Conservation (phyloP, 1,284 basidiomycete genomes). For the Paramarasmius palmivorus region DNA sequence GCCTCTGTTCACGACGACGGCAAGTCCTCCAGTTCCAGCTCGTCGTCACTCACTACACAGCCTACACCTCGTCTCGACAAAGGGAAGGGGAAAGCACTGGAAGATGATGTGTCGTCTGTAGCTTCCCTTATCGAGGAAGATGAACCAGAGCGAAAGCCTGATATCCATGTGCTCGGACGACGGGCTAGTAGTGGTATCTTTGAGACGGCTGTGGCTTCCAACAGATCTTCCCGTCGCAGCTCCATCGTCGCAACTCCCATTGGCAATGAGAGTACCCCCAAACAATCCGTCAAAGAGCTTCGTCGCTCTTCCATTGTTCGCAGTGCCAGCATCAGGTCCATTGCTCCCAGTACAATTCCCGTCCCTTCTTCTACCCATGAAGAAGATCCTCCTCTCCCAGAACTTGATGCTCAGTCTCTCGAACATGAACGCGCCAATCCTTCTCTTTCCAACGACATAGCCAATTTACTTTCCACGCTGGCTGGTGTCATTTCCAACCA, state of each 20-base stretch:
- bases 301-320: background rate
- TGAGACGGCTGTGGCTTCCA: slow-evolving; percentile 11
- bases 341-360: slow-evolving; percentile 10
- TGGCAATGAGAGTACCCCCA: slow-evolving; percentile 35
- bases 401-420: slow-evolving; percentile 36
- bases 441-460: slow-evolving; percentile 63
- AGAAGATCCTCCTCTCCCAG: slow-evolving; percentile 58
- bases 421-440: slow-evolving; percentile 26
- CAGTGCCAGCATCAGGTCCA: background rate
- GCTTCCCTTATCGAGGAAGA: slow-evolving; percentile 52
- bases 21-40: slow-evolving; percentile 12
- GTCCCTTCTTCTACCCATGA: slow-evolving; percentile 16
- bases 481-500: slow-evolving; percentile 56
- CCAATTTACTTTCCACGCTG: slow-evolving; percentile 55
- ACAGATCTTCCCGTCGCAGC: slow-evolving; percentile 9
- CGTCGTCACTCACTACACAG: slow-evolving; percentile 11
- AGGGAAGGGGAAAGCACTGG: slow-evolving; percentile 52
- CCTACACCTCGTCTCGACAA: slow-evolving; percentile 38
- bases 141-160: slow-evolving; percentile 47
- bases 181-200: slow-evolving; percentile 17
- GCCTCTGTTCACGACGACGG: slow-evolving; percentile 18
- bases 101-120: slow-evolving; percentile 54
- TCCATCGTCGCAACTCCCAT: slow-evolving; percentile 14
- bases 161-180: slow-evolving; percentile 59
- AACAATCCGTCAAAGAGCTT: slow-evolving; percentile 7